These are phyloP conservation scores for Plasmodium knowlesi DNA, from an alignment of 169 alveolate genomes.

Conservation along the genomic window DNA sequence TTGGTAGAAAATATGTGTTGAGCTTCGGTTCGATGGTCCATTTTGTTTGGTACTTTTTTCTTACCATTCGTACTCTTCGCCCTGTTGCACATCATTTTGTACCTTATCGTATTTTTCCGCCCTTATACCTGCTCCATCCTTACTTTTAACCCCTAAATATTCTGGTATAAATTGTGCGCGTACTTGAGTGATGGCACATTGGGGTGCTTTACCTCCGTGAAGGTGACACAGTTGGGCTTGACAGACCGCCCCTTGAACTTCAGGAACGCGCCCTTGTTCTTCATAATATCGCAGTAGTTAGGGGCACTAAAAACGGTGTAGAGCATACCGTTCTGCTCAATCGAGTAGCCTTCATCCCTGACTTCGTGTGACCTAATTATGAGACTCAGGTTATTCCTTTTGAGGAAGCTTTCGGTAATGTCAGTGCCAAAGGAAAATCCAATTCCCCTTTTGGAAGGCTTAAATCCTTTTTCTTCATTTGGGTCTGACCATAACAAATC, in stretches of 20 bases:
- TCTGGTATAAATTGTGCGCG: conserved; percentile 81
- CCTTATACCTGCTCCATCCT: neutral
- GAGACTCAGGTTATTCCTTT: conserved; percentile 91
- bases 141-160: neutral
- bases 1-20: neutral
- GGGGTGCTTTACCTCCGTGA: conserved; percentile 92
- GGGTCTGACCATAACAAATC: conserved; percentile 99
- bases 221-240: conserved; percentile 88
- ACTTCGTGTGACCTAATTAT: conserved; percentile 98
- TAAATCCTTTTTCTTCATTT: conserved; percentile 94
- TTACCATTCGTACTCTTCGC: neutral
- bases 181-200: conserved; percentile 92
- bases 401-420: conserved; percentile 94
- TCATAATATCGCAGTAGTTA: conserved; percentile 99
- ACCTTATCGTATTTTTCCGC: neutral
- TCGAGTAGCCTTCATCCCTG: conserved; percentile 98
- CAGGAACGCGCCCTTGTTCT: conserved; percentile 97
- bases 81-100: neutral
- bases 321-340: conserved; percentile 96
- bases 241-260: conserved; percentile 74
- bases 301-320: conserved; percentile 99
- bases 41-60: neutral
- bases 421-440: conserved; percentile 98
- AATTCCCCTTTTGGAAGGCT: conserved; percentile 98
- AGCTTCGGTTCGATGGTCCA: neutral